phyloP scores from a whole-genome alignment of 225 moss, liverwort and hornwort genomes.

The Ulota crispa region DNA sequence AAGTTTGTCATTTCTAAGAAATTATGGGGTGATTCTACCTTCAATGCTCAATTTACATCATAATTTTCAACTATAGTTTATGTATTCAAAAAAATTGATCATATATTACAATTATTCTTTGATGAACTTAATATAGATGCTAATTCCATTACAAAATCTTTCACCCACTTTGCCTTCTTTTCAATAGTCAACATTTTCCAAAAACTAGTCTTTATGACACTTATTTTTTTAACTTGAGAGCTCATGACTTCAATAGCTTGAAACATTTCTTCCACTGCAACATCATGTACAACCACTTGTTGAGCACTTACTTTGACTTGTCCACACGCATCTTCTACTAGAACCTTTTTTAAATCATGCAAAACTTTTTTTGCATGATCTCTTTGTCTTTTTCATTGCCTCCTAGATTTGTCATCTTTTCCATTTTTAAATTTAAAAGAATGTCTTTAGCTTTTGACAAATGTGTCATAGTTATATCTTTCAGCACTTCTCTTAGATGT shows the following conservation, averaged over 20 bases:
- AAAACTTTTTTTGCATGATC: neutral
- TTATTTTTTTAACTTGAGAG: neutral
- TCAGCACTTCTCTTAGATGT: accelerated
- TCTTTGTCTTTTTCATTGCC: too few relatives aligned
- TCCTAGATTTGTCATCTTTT: neutral
- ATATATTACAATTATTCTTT: neutral
- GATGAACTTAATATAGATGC: neutral
- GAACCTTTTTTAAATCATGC: neutral
- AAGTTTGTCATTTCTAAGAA: neutral
- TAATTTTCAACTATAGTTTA: too few relatives aligned
- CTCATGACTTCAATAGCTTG: neutral
- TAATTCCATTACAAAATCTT: neutral
- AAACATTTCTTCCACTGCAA: neutral
- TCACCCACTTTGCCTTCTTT: conserved; percentile 7
- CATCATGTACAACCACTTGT: accelerated
- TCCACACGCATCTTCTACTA: neutral
- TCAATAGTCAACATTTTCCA: conserved; percentile 3
- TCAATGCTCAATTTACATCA: neutral
- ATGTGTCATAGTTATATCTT: neutral
- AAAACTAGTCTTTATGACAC: neutral
- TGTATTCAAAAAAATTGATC: neutral
- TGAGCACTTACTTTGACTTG: accelerated
- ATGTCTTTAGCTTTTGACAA: neutral
- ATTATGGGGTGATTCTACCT: neutral
- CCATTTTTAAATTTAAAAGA: neutral